Conservation (phyloP, 2,329 filamentous ascomycete species). For the Fusarium verrucosum region DNA sequence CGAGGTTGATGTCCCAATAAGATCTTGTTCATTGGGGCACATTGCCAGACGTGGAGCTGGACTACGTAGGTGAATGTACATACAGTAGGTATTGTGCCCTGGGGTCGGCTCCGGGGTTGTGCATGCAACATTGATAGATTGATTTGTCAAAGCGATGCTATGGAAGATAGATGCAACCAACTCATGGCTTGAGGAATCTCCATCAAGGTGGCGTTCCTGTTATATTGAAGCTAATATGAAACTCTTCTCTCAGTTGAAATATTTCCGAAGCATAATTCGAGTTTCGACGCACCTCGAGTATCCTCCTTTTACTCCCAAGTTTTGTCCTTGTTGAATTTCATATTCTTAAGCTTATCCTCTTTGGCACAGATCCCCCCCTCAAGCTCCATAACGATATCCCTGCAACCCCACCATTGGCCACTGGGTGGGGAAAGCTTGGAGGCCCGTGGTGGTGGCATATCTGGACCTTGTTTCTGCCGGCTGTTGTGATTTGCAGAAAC, state of each 20-base stretch:
- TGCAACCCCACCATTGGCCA: conserved; percentile 35
- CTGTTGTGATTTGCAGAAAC: conserved; percentile 40
- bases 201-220: background rate
- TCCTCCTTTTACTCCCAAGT: background rate
- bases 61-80: background rate
- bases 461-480: conserved; percentile 30
- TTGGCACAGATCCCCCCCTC: conserved; percentile 18
- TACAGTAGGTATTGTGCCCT: too few relatives aligned
- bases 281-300: conserved; percentile 2
- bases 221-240: background rate
- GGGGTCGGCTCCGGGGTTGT: conserved; percentile 42
- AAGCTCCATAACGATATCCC: conserved; percentile 3
- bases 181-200: background rate
- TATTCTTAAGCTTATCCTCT: conserved; percentile 26
- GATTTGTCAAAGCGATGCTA: conserved; percentile 35
- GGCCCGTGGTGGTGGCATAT: conserved; percentile 30
- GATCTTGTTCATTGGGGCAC: conserved; percentile 28
- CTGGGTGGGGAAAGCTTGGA: conserved; percentile 41
- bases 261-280: background rate
- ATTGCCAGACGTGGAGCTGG: conserved; percentile 1
- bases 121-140: conserved; percentile 27
- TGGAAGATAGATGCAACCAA: background rate
- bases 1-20: conserved; percentile 12
- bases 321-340: conserved; percentile 4
- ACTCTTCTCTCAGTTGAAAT: background rate